These are phyloP conservation scores for Aureobasidium leucospermi DNA, from an alignment of 2,329 filamentous ascomycete species.

Conservation along the genomic window DNA sequence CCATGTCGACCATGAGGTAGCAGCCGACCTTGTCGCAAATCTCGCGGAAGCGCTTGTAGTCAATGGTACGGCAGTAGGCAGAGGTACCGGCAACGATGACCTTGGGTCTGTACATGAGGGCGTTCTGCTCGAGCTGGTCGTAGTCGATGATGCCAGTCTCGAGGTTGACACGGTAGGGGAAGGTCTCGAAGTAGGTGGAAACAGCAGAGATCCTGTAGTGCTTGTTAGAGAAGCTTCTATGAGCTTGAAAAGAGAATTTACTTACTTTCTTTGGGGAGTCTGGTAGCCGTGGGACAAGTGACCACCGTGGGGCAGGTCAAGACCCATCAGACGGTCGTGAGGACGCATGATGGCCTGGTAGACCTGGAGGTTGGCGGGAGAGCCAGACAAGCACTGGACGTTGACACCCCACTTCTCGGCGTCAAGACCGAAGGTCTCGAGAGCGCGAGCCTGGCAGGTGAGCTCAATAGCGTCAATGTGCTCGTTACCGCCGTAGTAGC, in stretches of 20 bases:
- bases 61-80: constrained; percentile 91
- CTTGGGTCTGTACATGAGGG: constrained; percentile 86
- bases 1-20: constrained; percentile 93
- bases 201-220: constrained; percentile 71
- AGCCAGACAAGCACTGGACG: constrained; percentile 70
- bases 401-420: constrained; percentile 95
- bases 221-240: neutral
- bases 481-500: constrained; percentile 99
- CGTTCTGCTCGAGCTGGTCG: constrained; percentile 78
- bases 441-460: constrained; percentile 88
- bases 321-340: constrained; percentile 93
- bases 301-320: constrained; percentile 89
- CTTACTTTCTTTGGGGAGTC: constrained; percentile 73
- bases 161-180: constrained; percentile 89
- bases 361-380: constrained; percentile 93
- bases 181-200: constrained; percentile 97
- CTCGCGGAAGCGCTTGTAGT: constrained; percentile 86
- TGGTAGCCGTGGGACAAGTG: constrained; percentile 97
- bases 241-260: neutral
- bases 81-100: constrained; percentile 91
- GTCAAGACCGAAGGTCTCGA: constrained; percentile 84
- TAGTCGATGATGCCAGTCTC: constrained; percentile 93
- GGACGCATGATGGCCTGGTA: constrained; percentile 96
- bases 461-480: constrained; percentile 96
- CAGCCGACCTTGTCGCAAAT: constrained; percentile 87